Evolutionary conservation across 1,139 yeast genomes (phyloP).

Genomic region (Saccharomyces hybrid): DNA sequence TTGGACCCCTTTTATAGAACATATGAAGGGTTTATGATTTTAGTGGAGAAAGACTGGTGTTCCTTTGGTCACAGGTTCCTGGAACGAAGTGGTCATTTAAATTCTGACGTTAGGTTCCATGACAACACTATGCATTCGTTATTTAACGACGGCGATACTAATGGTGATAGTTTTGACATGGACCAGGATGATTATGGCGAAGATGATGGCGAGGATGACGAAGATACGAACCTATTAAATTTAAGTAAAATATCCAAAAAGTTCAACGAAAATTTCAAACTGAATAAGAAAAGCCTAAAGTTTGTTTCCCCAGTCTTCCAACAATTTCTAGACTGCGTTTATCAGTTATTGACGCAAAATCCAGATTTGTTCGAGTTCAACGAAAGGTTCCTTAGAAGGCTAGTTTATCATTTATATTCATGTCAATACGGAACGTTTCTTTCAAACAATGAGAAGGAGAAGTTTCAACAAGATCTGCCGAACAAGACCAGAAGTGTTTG

Average conservation of each 20-base stretch:
- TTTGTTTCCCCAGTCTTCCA: conserved; percentile 84
- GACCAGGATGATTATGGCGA: conserved; percentile 5
- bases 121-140: conserved; percentile 28
- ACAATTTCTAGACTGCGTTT: conserved; percentile 85
- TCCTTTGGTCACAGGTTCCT: conserved; percentile 88
- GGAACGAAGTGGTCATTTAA: conserved; percentile 70
- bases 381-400: conserved; percentile 74
- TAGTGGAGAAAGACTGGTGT: conserved; percentile 91
- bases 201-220: conserved; percentile 2
- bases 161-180: conserved; percentile 10
- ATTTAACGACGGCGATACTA: conserved; percentile 11
- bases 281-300: conserved; percentile 36
- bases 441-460: conserved; percentile 64
- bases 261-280: background rate
- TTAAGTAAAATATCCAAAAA: background rate
- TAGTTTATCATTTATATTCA: conserved; percentile 81
- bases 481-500: conserved; percentile 70
- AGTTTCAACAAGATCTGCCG: conserved; percentile 36
- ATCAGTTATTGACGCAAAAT: conserved; percentile 64
- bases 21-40: conserved; percentile 71
- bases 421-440: conserved; percentile 93
- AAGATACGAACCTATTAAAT: background rate
- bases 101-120: conserved; percentile 38
- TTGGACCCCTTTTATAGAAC: conserved; percentile 89
- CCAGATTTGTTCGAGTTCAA: conserved; percentile 78